Base-by-base conservation (phyloP, 176 grass and related monocot species). In the Hyparrhenia diplandra region DNA sequence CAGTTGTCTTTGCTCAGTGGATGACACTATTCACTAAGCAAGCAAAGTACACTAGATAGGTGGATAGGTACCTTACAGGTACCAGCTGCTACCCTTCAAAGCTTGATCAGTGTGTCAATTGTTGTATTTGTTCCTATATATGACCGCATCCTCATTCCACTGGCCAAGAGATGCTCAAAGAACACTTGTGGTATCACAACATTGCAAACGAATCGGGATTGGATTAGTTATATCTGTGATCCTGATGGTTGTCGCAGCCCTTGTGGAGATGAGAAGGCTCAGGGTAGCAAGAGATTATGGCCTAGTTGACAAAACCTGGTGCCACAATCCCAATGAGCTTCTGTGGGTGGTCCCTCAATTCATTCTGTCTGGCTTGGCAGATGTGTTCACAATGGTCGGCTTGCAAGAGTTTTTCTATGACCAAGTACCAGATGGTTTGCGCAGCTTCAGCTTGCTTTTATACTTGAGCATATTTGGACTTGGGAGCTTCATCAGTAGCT, bases 21-120 rank as follows among this genome's bases (percentile, higher is more conserved):
- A 68, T 90, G 20, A 94, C 94, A 16, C 41, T 91, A 23, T 98
- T 94, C 70, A 92, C 87, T 58, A 94, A 94, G 74, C 94, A 94
- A 84, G 88, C 85, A 43, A 43, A 86, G 83, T 36, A 94, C 88
- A 65, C 71, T 97, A 49, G 88, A 92, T 64, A 88, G 88, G 59
- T 75, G 76, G 52, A 83, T 92, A 72, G 77, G 90, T 73, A 17
- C 11, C 51, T 69, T 75, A 57, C 43, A 88, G 58, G 65, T 90
- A 51, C 90, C 89, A 59, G 73, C 90, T 8, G 92, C 95, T 31
- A 66, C 95, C 3, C 71, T 94, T 20, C 90, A 91, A 78, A 86
- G 78, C 76, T 83, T 94, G 29, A 84, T 84, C 37, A 88, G 60
- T 20, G 59, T 84, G 59, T 79, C 68, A 1, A 29, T 83, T 13